Percentiles rank a stretch among this genome's conserved stretches.
These are phyloP conservation scores for Globisporangium cederbergense DNA, from an alignment of 352 stramenopile genomes.

Conservation along the genomic window DNA sequence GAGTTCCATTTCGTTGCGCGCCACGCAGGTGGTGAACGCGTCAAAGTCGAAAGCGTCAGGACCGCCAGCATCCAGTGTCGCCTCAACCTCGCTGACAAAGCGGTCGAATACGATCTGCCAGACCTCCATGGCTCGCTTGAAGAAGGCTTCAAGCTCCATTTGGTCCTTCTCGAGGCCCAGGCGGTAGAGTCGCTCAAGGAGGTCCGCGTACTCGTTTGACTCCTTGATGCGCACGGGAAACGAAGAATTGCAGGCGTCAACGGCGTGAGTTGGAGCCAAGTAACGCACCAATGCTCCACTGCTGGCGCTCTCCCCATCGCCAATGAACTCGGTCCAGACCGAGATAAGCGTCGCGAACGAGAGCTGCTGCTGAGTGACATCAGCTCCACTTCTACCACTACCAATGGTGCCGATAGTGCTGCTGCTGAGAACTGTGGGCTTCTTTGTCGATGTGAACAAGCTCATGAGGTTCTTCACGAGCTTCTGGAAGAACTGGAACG, in stretches of 20 bases:
- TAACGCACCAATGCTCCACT: conserved; percentile 12
- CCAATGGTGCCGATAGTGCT: conserved; percentile 11
- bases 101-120: conserved; percentile 43
- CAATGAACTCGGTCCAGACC: conserved; percentile 60
- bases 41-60: conserved; percentile 31
- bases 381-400: conserved; percentile 1
- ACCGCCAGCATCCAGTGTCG: conserved; percentile 16
- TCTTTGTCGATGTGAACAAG: conserved; percentile 29
- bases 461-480: conserved; percentile 43
- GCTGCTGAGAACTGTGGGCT: conserved; percentile 18
- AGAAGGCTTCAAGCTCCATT: conserved; percentile 41
- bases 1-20: conserved; percentile 39
- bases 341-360: conserved; percentile 43
- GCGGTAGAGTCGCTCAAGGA: conserved; percentile 40
- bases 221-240: conserved; percentile 48
- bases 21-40: conserved; percentile 32
- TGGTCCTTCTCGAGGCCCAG: conserved; percentile 36
- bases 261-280: conserved; percentile 26
- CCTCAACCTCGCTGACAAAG: conserved; percentile 25
- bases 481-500: conserved; percentile 57
- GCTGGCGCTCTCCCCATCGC: conserved; percentile 42
- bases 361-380: conserved; percentile 16
- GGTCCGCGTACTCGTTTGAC: conserved; percentile 23
- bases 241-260: conserved; percentile 37
- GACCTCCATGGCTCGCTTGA: conserved; percentile 32